A percentile compares a stretch with the other conserved stretches of the same genome.
These are phyloP conservation scores for Xylaria scruposa DNA, from an alignment of 495 filamentous ascomycete species.

Conservation along the genomic window DNA sequence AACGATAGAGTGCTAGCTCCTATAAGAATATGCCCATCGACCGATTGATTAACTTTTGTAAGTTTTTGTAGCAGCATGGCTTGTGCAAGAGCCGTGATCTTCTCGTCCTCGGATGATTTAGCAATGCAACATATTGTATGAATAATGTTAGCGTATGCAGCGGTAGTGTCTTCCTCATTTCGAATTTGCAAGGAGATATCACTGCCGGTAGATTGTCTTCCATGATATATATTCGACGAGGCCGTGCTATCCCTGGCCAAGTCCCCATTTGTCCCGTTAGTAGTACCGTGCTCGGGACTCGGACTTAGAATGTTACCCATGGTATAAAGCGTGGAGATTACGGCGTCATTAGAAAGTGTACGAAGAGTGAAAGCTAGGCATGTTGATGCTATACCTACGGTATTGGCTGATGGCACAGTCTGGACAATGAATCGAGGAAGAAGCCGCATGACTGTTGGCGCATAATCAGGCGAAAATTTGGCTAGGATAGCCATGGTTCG, in stretches of 20 bases:
- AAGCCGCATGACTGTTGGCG: constrained; percentile 78
- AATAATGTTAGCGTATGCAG: constrained; percentile 79
- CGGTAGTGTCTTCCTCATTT: constrained; percentile 74
- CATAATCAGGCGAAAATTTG: constrained; percentile 71
- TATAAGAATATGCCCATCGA: constrained; percentile 83
- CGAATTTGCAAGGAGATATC: constrained; percentile 74
- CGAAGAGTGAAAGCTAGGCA: constrained; percentile 81
- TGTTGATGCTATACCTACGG: constrained; percentile 75
- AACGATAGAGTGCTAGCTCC: constrained; percentile 81
- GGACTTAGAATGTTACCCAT: constrained; percentile 91
- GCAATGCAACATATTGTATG: constrained; percentile 91
- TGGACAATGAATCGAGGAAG: constrained; percentile 86
- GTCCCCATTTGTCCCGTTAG: constrained; percentile 48
- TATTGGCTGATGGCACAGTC: constrained; percentile 66
- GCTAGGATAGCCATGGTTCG: constrained; percentile 84
- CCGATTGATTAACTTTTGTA: constrained; percentile 73
- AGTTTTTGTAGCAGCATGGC: constrained; percentile 96
- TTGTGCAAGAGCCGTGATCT: constrained; percentile 92
- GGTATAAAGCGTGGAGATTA: constrained; percentile 93
- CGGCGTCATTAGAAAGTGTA: constrained; percentile 84
- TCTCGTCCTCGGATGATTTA: constrained; percentile 78
- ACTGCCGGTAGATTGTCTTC: constrained; percentile 71
- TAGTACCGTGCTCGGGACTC: constrained; percentile 52
- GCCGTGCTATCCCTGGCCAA: constrained; percentile 40
- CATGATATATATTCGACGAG: constrained; percentile 53